A percentile compares a stretch with the other conserved stretches of the same genome.
Conservation (phyloP, 768 basidiomycete species). For the Agrocybe praecox region DNA sequence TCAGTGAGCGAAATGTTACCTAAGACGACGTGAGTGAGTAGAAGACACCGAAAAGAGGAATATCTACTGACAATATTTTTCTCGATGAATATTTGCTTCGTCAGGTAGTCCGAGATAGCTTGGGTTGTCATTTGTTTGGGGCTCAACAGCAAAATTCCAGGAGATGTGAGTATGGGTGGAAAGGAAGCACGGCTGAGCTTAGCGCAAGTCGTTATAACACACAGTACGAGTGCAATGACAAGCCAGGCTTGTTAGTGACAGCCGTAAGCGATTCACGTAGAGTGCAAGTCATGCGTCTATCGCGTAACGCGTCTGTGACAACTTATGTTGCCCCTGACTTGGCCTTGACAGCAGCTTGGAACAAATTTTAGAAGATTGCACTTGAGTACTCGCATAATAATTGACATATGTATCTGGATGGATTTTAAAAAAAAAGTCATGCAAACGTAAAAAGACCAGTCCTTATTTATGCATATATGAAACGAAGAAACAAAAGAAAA, state of each 20-base stretch:
- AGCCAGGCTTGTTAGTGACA: neutral
- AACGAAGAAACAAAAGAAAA: neutral
- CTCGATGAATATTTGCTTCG: conserved; percentile 53
- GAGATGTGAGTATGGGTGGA: neutral
- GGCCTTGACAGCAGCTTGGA: neutral
- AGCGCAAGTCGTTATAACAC: neutral
- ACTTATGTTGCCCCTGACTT: conserved; percentile 17
- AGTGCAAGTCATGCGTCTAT: neutral
- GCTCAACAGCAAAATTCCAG: no score
- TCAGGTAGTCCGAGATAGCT: conserved; percentile 46
- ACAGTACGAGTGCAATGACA: neutral
- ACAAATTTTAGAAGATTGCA: no score
- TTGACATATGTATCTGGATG: neutral
- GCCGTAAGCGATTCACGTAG: conserved; percentile 3
- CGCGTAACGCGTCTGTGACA: conserved; percentile 24
- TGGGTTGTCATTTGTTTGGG: conserved; percentile 39
- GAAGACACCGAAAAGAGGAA: neutral
- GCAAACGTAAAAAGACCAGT: neutral
- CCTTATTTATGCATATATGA: neutral
- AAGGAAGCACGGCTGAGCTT: neutral
- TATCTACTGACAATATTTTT: conserved; percentile 52
- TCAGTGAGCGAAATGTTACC: conserved; percentile 82
- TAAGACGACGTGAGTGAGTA: conserved; percentile 25
- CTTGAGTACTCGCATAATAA: no score
- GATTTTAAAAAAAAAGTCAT: no score